Evolutionary conservation across 2,329 filamentous ascomycete species (phyloP), one percentile per base, ranked within the genome.

Genomic region (Cercospora zeae-maydis): DNA sequence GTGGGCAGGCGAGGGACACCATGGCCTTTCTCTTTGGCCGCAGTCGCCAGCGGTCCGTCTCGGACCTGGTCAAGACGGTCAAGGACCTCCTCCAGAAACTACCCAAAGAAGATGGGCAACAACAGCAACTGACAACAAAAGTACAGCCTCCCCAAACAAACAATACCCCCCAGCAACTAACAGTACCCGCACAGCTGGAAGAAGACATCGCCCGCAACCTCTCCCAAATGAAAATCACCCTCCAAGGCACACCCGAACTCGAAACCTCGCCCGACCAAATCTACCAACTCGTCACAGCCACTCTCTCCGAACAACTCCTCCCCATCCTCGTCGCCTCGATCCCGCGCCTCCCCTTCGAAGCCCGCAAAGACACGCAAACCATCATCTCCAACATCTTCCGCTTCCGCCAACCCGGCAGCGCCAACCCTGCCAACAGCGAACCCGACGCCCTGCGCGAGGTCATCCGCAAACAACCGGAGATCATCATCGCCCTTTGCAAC

Each of bases 301-400:
- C 96, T 66, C 89, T 97, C 71, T 87, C 93, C 75, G 92, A 97
- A 79, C 92, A 96, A 75, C 83, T 99, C 7, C 86, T 99, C 47
- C 90, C 90, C 71, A 83, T 90, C 57, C 88, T 99, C 62, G 92
- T 93, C 19, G 84, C 88, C 64, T 89, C 89, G 74, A 89, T 99
- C 51, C 87, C 91, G 77, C 86, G 88, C 57, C 84, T 99, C 4
- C 92, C 93, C 0, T 99, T 99, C 80, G 95, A 99, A 80, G 91
- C 93, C 37, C 88, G 93, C 73, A 98, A 97, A 81, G 93, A 97
- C 74, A 91, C 91, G 11, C 93, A 97, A 76, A 91, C 95, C 66
- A 95, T 97, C 75, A 95, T 98, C 79, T 96, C 92, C 42, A 95
- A 93, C 76, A 90, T 96, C 69, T 92, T 97, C 75, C 91, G 93